Base-by-base conservation (phyloP, 1,284 basidiomycete species). In the Peniophora sp. region DNA sequence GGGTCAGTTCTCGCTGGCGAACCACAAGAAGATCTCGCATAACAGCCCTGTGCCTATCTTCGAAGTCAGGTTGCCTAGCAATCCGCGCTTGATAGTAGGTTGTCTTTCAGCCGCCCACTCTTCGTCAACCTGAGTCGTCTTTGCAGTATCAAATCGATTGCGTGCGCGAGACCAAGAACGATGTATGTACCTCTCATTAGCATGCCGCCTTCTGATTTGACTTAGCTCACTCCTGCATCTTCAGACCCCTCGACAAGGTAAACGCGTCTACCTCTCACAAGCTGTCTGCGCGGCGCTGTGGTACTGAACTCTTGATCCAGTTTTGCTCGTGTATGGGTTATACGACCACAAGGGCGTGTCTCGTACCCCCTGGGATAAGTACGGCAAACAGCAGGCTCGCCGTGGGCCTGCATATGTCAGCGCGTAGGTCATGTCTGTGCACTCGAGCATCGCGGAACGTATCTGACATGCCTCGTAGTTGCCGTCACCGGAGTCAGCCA, bases 91-190 rank as follows among this genome's bases (percentile, higher is more conserved):
- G 6, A 69, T 83, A 2, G 81, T 83, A 58, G 22, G 75, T 63
- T 36, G 18, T 18, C 12, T n/a, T 24, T 17, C 17, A 24, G 36
- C 22, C 17, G n/a, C 27, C 5, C 37, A 20, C 36, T 23, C 27
- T 23, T 43, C n/a, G 20, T 27, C 10, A 57, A 37, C 32, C 46
- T 39, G n/a, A n/a, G 9, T 37, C 11, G 17, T 8, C 15, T 39
- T n/a, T 47, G 17, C 22, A 83, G 80, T 83, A 83, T 58, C 78
- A 81, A 62, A 60, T 83, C 2, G 80, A 83, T 51, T 73, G 76
- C 41, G 58, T 74, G 12, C 64, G 70, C 0, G 71, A 78, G 42
- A 68, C 68, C 34, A 69, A 71, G 48, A 65, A 62, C 15, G 54
- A 69, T 36, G 78, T 79, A 52, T 51, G 73, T 57, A 42, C 39